Base-by-base conservation (phyloP, 164 flowering plant species). In the Dillenia suffruticosa region DNA sequence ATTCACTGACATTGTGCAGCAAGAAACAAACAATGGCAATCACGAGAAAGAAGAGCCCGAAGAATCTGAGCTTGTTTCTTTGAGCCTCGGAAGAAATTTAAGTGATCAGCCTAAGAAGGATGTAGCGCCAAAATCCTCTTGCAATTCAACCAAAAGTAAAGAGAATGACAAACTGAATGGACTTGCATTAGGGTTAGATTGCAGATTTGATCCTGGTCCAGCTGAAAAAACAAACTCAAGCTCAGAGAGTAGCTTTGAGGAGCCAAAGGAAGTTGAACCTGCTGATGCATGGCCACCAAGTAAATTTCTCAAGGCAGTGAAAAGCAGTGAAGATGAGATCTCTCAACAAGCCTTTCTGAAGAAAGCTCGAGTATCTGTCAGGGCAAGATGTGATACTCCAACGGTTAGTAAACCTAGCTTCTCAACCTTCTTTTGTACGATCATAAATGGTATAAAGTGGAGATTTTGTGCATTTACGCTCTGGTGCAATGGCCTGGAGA, bases 281-380 rank as follows among this genome's bases (percentile, higher is more conserved):
- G 62, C 63, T 46, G 79, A 82, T 57, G 68, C 72, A 44, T 76
- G 84, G 82, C 83, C 81, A 16, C 84, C 87, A 1, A 81, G 80
- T 58, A 81, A 83, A 62, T 56, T 62, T 59, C 68, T 63, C 24
- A 86, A 86, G 75, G 71, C 75, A 0, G 13, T 46, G 61, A 76
- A 70, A 63, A 75, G 64, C 54, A 80, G 64, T 19, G 84, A 85
- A 16, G 88, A 83, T 51, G 87, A 81, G n/a, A 67, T 57, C 63
- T 73, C 77, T 44, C 84, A 72, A 52, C 87, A 77, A 24, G 46
- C 68, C 40, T 73, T 56, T 26, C 79, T 74, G 45, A 91, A 91
- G 80, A 91, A 78, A 79, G 87, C 96, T 66, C 84, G 97, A 72
- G 97, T 91, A 72, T 87, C 84, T 60, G 93, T 91, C 2, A 76